Evolutionary conservation across 2,329 filamentous ascomycete genomes (phyloP).

Genomic region (Penicillium freii): DNA sequence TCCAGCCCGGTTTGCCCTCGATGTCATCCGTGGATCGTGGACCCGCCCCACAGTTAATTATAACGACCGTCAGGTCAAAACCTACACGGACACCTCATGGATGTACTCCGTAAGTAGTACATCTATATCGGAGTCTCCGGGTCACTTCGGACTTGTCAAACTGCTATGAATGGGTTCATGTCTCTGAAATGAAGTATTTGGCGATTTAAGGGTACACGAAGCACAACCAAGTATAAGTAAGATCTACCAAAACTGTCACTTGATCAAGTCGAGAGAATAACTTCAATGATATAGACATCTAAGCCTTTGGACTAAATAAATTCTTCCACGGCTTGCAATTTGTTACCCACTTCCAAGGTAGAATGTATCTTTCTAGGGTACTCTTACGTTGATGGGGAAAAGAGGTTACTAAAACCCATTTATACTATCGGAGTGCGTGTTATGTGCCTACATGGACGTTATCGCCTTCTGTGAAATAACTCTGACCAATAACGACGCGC

Average conservation of each 20-base stretch:
- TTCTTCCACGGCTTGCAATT: too few relatives aligned
- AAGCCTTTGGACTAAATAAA: too few relatives aligned
- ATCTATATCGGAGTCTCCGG: neutral
- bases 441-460: neutral
- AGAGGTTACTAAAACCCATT: too few relatives aligned
- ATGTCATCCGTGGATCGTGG: constrained; percentile 23
- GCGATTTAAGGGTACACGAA: neutral
- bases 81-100: too few relatives aligned
- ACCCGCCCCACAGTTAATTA: neutral
- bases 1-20: constrained; percentile 8
- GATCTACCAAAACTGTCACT: neutral
- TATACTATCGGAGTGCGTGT: too few relatives aligned
- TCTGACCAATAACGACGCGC: constrained; percentile 35
- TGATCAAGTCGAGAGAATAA: neutral
- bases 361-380: neutral
- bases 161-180: neutral
- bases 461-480: accelerated
- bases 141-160: neutral
- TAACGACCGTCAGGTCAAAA: neutral
- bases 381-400: too few relatives aligned
- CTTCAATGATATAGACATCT: neutral
- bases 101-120: too few relatives aligned
- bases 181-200: neutral
- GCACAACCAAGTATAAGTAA: neutral
- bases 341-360: neutral